Conservation (phyloP, 495 filamentous ascomycete species). For the Aspergillus sclerotioniger region DNA sequence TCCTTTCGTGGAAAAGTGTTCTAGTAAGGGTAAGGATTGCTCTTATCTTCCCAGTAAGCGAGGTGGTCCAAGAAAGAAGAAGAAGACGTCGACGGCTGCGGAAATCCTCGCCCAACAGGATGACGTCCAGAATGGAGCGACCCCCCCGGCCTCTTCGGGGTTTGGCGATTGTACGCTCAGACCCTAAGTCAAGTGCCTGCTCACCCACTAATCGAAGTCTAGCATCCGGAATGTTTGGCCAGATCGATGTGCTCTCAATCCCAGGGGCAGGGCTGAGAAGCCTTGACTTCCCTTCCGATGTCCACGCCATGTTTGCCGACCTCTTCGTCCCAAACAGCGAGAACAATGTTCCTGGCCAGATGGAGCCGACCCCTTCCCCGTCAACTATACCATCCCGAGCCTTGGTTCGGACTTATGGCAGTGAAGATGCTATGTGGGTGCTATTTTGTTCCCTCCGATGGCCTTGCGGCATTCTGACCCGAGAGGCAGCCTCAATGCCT, state of each 20-base stretch:
- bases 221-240: constrained; percentile 39
- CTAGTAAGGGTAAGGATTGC: constrained; percentile 51
- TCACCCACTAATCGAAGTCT: constrained; percentile 15
- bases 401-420: constrained; percentile 41
- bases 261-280: constrained; percentile 44
- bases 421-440: constrained; percentile 45
- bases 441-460: background rate
- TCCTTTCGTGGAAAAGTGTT: constrained; percentile 38
- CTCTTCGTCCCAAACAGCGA: constrained; percentile 31
- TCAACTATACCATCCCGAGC: constrained; percentile 26
- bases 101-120: constrained; percentile 25
- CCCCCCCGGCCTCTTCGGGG: constrained; percentile 21
- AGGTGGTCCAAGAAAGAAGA: constrained; percentile 53
- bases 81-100: constrained; percentile 28
- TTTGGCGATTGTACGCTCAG: constrained; percentile 38
- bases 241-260: constrained; percentile 45
- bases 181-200: background rate
- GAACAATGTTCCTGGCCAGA: constrained; percentile 25
- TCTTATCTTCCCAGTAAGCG: constrained; percentile 57
- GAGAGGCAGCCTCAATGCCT: constrained; percentile 51
- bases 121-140: constrained; percentile 20
- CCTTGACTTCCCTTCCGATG: constrained; percentile 39
- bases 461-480: constrained; percentile 20
- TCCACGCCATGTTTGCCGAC: constrained; percentile 38
- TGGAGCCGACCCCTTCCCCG: constrained; percentile 35